These are phyloP conservation scores for Clarireedia paspali DNA, from an alignment of 2,329 filamentous ascomycete species.

Conservation along the genomic window DNA sequence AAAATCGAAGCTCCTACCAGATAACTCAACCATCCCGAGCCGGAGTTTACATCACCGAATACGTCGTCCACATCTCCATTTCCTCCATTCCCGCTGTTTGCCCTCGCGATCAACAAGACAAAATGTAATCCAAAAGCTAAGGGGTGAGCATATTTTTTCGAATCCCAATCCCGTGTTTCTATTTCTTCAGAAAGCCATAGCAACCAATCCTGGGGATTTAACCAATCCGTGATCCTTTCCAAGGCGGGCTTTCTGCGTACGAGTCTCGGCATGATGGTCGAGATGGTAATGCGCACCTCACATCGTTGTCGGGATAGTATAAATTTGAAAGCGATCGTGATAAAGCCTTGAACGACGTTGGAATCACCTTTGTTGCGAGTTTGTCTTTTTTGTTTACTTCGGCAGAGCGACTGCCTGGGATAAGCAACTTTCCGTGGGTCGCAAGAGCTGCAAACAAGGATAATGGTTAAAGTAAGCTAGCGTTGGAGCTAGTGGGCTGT, in stretches of 20 bases:
- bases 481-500: not conserved
- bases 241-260: slow-evolving; percentile 72
- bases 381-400: slow-evolving; percentile 1
- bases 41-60: slow-evolving; percentile 61
- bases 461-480: slow-evolving; percentile 1
- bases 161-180: slow-evolving; percentile 86
- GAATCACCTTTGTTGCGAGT: not conserved
- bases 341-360: not conserved
- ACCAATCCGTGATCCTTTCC: slow-evolving; percentile 71
- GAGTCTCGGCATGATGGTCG: slow-evolving; percentile 58
- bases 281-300: not conserved
- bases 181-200: slow-evolving; percentile 91
- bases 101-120: slow-evolving; percentile 71
- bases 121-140: slow-evolving; percentile 73
- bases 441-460: slow-evolving; percentile 6
- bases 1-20: slow-evolving; percentile 38
- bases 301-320: not conserved
- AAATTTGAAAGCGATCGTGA: not conserved
- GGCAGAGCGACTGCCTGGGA: not conserved
- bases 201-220: slow-evolving; percentile 84
- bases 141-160: slow-evolving; percentile 66
- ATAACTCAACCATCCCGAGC: slow-evolving; percentile 57
- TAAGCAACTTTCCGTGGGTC: slow-evolving; percentile 1
- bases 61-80: slow-evolving; percentile 64
- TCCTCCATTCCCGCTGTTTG: slow-evolving; percentile 50